Evolutionary conservation across 805 yeast species (phyloP).

Genomic region (Candida methanosorbosa): DNA sequence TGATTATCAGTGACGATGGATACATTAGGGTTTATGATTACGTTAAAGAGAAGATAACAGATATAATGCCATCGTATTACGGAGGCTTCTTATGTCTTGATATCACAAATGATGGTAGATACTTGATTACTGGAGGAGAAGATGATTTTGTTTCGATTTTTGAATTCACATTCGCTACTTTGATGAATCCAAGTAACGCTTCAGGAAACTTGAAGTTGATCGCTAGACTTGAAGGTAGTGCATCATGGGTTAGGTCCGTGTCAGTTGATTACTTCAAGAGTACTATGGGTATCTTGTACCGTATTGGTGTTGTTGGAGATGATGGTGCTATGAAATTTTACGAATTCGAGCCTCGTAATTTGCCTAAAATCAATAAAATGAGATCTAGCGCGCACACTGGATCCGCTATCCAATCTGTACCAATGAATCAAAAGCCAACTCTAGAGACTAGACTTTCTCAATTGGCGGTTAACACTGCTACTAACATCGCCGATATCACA

Average conservation of each 20-base stretch:
- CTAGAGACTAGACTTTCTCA: neutral
- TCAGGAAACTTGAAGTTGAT: slow-evolving; percentile 14
- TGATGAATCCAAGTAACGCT: neutral
- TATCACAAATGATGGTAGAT: slow-evolving; percentile 40
- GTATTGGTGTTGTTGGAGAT: slow-evolving; percentile 47
- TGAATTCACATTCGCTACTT: slow-evolving; percentile 20
- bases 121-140: slow-evolving; percentile 42
- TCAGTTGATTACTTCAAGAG: slow-evolving; percentile 32
- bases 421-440: neutral
- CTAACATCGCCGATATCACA: slow-evolving; percentile 1
- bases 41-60: slow-evolving; percentile 32
- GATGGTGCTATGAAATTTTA: slow-evolving; percentile 44
- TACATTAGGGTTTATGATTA: slow-evolving; percentile 49
- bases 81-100: slow-evolving; percentile 49
- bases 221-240: slow-evolving; percentile 35
- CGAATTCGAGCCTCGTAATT: slow-evolving; percentile 42
- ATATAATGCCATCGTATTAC: slow-evolving; percentile 54
- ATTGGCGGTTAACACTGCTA: neutral
- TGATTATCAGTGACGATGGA: slow-evolving; percentile 61
- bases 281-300: slow-evolving; percentile 26
- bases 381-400: neutral
- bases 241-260: slow-evolving; percentile 41
- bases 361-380: slow-evolving; percentile 25
- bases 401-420: neutral
- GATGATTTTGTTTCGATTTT: slow-evolving; percentile 42